phyloP scores from a whole-genome alignment of 2,329 filamentous ascomycete species.

The Macrophomina tecta region DNA sequence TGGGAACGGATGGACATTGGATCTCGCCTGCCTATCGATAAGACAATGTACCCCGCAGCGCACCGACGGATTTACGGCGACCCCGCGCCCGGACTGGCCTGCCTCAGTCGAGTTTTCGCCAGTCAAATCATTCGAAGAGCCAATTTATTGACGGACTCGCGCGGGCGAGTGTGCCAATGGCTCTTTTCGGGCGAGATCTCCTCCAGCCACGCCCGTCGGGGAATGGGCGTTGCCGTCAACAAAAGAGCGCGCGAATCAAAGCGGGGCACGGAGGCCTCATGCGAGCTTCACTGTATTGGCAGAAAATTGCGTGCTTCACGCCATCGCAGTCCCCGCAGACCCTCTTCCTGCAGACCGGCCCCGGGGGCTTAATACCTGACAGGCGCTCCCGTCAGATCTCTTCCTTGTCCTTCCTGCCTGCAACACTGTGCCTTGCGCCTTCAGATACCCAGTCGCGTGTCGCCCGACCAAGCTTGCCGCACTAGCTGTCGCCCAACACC shows the following conservation, averaged over 20 bases:
- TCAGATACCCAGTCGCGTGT: neutral
- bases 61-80: constrained; percentile 3
- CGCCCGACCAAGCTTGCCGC: constrained; percentile 3
- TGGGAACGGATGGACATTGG: neutral
- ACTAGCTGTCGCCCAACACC: neutral
- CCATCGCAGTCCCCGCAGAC: constrained; percentile 15
- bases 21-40: constrained; percentile 4
- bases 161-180: neutral
- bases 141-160: constrained; percentile 15
- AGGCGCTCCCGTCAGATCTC: neutral
- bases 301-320: constrained; percentile 25
- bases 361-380: neutral
- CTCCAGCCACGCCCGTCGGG: neutral
- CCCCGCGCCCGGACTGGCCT: neutral
- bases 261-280: constrained; percentile 7
- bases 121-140: neutral
- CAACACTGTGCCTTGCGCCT: neutral
- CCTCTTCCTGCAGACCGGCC: constrained; percentile 4
- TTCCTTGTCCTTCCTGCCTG: neutral
- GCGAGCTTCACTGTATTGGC: neutral
- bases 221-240: constrained; percentile 1
- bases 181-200: neutral
- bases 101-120: neutral
- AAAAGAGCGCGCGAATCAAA: constrained; percentile 11
- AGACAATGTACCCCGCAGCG: constrained; percentile 13